phyloP scores from a whole-genome alignment of 2,329 filamentous ascomycete genomes.

The Diaporthe humulicola region DNA sequence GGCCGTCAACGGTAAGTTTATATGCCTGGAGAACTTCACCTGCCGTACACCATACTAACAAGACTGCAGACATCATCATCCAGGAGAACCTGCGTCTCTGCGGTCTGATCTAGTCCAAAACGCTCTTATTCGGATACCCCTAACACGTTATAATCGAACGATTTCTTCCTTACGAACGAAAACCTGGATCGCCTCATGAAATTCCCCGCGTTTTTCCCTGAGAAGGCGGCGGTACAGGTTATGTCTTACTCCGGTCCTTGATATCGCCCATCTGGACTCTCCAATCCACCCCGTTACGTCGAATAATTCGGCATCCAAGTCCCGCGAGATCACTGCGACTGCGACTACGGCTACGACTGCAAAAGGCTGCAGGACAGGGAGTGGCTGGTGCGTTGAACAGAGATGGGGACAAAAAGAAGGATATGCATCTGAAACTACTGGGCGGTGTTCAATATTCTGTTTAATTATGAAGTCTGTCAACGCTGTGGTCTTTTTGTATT shows the following conservation, averaged over 20 bases:
- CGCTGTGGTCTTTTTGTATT: slow-evolving; percentile 35
- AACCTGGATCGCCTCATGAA: slow-evolving; percentile 39
- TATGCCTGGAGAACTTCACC: neutral
- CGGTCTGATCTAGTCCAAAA: slow-evolving; percentile 81
- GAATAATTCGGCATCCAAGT: slow-evolving; percentile 36
- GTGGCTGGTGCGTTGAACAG: slow-evolving; percentile 39
- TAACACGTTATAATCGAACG: slow-evolving; percentile 41
- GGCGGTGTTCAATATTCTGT: slow-evolving; percentile 64
- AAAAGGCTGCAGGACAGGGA: slow-evolving; percentile 30
- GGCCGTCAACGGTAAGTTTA: slow-evolving; percentile 89
- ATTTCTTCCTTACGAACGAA: slow-evolving; percentile 42
- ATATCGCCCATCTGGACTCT: slow-evolving; percentile 30
- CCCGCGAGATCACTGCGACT: slow-evolving; percentile 37
- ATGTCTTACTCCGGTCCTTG: slow-evolving; percentile 32
- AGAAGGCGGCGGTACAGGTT: slow-evolving; percentile 34
- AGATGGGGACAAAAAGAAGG: slow-evolving; percentile 37
- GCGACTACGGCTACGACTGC: neutral
- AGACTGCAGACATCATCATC: slow-evolving; percentile 91
- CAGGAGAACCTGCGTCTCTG: slow-evolving; percentile 98
- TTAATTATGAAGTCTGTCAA: slow-evolving; percentile 54
- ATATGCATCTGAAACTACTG: slow-evolving; percentile 41
- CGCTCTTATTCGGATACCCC: slow-evolving; percentile 41
- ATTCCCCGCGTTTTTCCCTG: slow-evolving; percentile 30
- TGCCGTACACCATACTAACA: slow-evolving; percentile 56
- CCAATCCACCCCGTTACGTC: slow-evolving; percentile 33